Conservation (phyloP, 2,329 filamentous ascomycete genomes). For the Exophiala lecanii-corni region DNA sequence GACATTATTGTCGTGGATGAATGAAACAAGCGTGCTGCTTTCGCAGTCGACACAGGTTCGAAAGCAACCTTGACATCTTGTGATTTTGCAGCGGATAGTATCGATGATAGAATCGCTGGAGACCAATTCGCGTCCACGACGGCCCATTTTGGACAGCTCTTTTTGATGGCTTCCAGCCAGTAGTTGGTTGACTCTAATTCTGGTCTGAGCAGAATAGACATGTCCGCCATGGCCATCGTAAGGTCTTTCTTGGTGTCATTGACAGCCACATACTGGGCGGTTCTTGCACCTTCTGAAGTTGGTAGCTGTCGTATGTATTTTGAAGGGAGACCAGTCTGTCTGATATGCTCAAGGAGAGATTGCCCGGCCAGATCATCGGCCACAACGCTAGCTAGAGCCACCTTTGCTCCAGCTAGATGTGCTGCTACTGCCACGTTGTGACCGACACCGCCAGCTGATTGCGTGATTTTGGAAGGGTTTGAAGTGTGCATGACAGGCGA, state of each 20-base stretch:
- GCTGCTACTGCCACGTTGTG: constrained; percentile 86
- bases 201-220: constrained; percentile 67
- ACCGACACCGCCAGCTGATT: constrained; percentile 85
- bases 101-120: constrained; percentile 58
- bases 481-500: constrained; percentile 64
- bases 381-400: constrained; percentile 74
- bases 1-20: constrained; percentile 30
- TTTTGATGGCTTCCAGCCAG: constrained; percentile 59
- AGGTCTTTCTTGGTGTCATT: constrained; percentile 81
- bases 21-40: constrained; percentile 65
- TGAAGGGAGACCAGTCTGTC: constrained; percentile 59
- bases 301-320: constrained; percentile 58
- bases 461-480: constrained; percentile 74
- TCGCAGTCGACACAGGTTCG: constrained; percentile 82
- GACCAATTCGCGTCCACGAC: constrained; percentile 88
- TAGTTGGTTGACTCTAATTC: constrained; percentile 44
- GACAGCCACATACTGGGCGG: constrained; percentile 85
- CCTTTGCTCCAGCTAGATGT: constrained; percentile 61
- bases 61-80: constrained; percentile 63
- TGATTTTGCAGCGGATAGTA: constrained; percentile 59
- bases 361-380: constrained; percentile 75
- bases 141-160: constrained; percentile 65
- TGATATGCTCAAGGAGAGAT: constrained; percentile 64
- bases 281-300: constrained; percentile 54
- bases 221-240: constrained; percentile 91